Base-by-base conservation (phyloP, 1,139 yeast genomes). In the Lodderomyces elongisporus region DNA sequence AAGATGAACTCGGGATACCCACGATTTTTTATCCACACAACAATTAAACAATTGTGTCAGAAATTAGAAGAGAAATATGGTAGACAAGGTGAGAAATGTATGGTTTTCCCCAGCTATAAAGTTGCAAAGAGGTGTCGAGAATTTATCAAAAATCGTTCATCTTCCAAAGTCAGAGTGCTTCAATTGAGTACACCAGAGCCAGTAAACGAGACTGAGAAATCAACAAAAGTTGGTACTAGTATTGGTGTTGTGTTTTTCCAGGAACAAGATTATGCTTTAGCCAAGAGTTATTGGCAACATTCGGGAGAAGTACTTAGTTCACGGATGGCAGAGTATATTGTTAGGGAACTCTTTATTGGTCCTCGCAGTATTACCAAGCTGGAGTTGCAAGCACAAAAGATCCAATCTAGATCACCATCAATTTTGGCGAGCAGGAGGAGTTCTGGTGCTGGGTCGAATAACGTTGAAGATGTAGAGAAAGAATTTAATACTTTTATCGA, bases 291-390 rank as follows among this genome's bases (percentile, higher is more conserved):
- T 59, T 91, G 98, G 98, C 96, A 89, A 54, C 96, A 89, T 50
- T 69, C 95, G 0, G 98, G 98, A 21, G 97, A 91, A 56, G 96
- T 96, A 9, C 75, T 91, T 28, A 85, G 96, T 14, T 85, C 95
- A 8, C 66, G 97, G 48, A 64, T 81, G 58, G 96, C 89, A 1
- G 96, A 89, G 54, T 91, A 85, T 49, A 77, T 85, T 28, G 58
- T 83, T 38, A 76, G 74, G 39, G 85, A 78, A 46, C 62, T 84
- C 46, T 70, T 76, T 45, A 60, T 63, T 17, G 62, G 47, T 12
- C 44, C 47, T 13, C 36, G 31, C 10, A 9, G 18, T 8, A 8
- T 13, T 14, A 22, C 23, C 9, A 64, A 63, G 39, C 62, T 58
- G 31, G 71, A 62, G 38, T 39, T 61, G 12, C 72, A 66, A 42